A percentile compares a stretch with the other conserved stretches of the same genome.
Conservation (phyloP, 768 basidiomycete genomes). For the Calocybe gangraenosa region DNA sequence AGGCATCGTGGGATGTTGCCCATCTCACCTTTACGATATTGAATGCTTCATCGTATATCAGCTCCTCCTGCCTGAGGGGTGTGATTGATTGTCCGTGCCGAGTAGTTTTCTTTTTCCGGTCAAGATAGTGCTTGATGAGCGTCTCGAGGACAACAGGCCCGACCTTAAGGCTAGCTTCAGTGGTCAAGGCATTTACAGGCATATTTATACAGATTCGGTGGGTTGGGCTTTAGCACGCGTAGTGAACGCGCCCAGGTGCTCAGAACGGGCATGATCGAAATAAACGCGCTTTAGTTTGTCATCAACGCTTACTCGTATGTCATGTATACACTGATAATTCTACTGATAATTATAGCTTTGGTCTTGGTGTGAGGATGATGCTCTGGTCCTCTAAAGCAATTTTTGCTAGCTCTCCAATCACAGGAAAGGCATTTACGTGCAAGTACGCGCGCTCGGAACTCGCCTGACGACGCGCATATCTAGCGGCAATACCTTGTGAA, state of each 20-base stretch:
- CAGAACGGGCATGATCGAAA: background rate
- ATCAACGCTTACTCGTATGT: background rate
- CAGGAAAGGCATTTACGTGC: constrained; percentile 45
- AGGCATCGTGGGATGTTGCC: background rate
- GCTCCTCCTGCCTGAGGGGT: constrained; percentile 61
- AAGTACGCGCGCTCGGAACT: constrained; percentile 74
- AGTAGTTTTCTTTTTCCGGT: constrained; percentile 46
- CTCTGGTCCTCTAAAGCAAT: constrained; percentile 55
- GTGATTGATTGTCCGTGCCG: constrained; percentile 36
- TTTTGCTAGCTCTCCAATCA: constrained; percentile 62
- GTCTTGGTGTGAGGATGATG: constrained; percentile 21
- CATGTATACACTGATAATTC: too few species aligned
- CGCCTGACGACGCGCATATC: constrained; percentile 81
- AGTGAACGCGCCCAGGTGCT: too few species aligned
- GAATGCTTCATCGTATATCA: constrained; percentile 80
- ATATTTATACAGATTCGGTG: constrained; percentile 13
- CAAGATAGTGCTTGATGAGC: constrained; percentile 83
- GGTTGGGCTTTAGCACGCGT: background rate
- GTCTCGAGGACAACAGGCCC: constrained; percentile 73
- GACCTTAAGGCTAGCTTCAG: constrained; percentile 58
- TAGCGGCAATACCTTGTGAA: constrained; percentile 85
- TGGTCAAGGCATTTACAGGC: constrained; percentile 52
- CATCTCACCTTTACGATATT: constrained; percentile 62
- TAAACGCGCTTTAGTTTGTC: background rate
- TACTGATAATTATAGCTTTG: constrained; percentile 28